phyloP scores from a whole-genome alignment of 495 filamentous ascomycete genomes.

The Hypoxylon rickii region DNA sequence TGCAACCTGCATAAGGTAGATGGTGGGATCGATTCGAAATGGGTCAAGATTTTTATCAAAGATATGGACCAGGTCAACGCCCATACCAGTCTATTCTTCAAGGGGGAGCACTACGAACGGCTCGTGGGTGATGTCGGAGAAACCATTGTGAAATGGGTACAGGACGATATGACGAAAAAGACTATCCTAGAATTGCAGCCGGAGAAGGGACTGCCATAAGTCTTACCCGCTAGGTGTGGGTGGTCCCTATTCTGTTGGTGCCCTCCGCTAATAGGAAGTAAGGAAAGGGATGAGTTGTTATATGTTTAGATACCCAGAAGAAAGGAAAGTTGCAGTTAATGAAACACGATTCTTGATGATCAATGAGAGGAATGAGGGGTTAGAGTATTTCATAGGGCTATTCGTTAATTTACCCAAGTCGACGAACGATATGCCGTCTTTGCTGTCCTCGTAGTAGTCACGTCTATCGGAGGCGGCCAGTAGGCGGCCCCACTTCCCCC shows the following conservation, averaged over 20 bases:
- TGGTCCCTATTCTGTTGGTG: too few relatives aligned
- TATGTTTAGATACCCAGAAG: too few relatives aligned
- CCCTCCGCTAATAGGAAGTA: too few relatives aligned
- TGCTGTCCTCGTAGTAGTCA: background rate
- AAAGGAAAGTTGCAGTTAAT: too few relatives aligned
- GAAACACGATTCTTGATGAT: background rate
- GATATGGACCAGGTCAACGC: slow-evolving; percentile 84
- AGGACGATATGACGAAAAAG: slow-evolving; percentile 53
- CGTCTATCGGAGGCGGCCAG: background rate
- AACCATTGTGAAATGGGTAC: slow-evolving; percentile 74
- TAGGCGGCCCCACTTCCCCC: background rate
- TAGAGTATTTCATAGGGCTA: background rate
- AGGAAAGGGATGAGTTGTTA: too few relatives aligned
- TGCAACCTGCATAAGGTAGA: slow-evolving; percentile 62
- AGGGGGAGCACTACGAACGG: slow-evolving; percentile 69
- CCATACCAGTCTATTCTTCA: slow-evolving; percentile 82
- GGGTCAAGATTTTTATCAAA: slow-evolving; percentile 78
- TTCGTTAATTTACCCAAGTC: slow-evolving; percentile 9
- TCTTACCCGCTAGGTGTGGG: too few relatives aligned
- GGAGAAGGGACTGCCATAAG: too few relatives aligned
- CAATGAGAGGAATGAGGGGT: background rate
- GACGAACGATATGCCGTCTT: slow-evolving; percentile 7
- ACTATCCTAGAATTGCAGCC: slow-evolving; percentile 36
- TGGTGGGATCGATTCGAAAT: slow-evolving; percentile 63
- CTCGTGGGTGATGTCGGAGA: slow-evolving; percentile 75